These are phyloP conservation scores for Lipomyces yamanashiensis DNA, from an alignment of 805 yeast species.

Conservation along the genomic window DNA sequence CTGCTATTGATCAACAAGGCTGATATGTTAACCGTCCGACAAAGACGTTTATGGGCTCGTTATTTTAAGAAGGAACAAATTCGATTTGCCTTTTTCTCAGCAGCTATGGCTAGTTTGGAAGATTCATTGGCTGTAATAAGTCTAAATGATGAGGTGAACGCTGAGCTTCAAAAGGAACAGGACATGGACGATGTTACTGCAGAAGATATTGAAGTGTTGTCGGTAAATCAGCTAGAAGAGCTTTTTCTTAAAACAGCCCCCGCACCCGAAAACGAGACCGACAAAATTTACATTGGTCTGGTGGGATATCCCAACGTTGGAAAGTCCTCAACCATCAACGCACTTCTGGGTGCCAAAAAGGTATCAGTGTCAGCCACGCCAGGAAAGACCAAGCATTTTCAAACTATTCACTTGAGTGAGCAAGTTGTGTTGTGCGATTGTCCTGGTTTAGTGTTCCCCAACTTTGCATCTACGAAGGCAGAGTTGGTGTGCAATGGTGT, in stretches of 20 bases:
- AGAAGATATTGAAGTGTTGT: slow-evolving; percentile 66
- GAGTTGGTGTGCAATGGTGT: slow-evolving; percentile 98
- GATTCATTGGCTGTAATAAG: slow-evolving; percentile 14
- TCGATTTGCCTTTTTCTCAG: slow-evolving; percentile 89
- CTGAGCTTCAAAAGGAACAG: slow-evolving; percentile 32
- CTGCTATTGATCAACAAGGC: slow-evolving; percentile 90
- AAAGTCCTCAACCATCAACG: slow-evolving; percentile 97
- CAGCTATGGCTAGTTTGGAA: slow-evolving; percentile 64
- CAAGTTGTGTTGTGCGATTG: slow-evolving; percentile 92
- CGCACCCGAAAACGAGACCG: slow-evolving; percentile 43
- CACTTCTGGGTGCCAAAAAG: slow-evolving; percentile 92
- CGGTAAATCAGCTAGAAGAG: slow-evolving; percentile 83
- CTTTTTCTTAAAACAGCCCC: slow-evolving; percentile 81
- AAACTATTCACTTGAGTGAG: slow-evolving; percentile 84
- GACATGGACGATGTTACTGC: slow-evolving; percentile 39
- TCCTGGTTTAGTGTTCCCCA: slow-evolving; percentile 98
- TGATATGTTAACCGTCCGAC: slow-evolving; percentile 77
- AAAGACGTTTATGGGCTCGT: slow-evolving; percentile 84
- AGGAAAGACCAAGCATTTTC: slow-evolving; percentile 98
- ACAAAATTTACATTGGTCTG: slow-evolving; percentile 64
- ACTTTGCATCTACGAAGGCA: slow-evolving; percentile 94
- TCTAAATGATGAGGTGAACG: slow-evolving; percentile 43
- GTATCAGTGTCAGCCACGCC: slow-evolving; percentile 99
- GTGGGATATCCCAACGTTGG: slow-evolving; percentile 98
- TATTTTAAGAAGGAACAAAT: slow-evolving; percentile 73